Evolutionary conservation across 768 basidiomycete genomes (phyloP).

Genomic region (Rhodotorula toruloides): DNA sequence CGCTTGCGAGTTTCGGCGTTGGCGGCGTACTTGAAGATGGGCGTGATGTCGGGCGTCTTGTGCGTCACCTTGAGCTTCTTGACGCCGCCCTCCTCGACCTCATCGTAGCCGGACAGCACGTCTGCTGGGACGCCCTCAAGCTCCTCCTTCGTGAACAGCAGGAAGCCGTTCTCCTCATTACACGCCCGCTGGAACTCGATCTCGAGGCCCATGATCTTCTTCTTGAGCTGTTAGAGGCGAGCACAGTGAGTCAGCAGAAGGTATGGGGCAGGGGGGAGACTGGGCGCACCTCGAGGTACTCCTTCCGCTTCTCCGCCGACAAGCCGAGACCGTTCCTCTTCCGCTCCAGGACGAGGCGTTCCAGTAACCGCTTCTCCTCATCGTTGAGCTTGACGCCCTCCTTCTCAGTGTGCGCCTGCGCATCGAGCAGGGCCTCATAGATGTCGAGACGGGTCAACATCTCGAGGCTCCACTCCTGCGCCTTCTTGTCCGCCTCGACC

Average conservation of each 20-base stretch:
- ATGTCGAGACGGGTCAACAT: constrained; percentile 64
- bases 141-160: constrained; percentile 49
- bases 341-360: constrained; percentile 74
- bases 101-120: constrained; percentile 70
- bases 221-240: constrained; percentile 54
- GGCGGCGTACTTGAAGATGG: constrained; percentile 73
- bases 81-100: constrained; percentile 51
- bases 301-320: constrained; percentile 58
- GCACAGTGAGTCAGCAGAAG: background rate
- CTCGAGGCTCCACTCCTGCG: constrained; percentile 49
- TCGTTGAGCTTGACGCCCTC: constrained; percentile 57
- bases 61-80: constrained; percentile 58
- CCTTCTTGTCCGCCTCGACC: constrained; percentile 64
- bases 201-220: constrained; percentile 68
- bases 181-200: constrained; percentile 85
- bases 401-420: constrained; percentile 62
- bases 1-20: constrained; percentile 62
- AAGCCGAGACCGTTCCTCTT: constrained; percentile 72
- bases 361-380: constrained; percentile 71
- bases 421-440: constrained; percentile 63
- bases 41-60: constrained; percentile 77
- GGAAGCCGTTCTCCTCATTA: constrained; percentile 72
- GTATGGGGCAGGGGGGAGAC: background rate
- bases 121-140: constrained; percentile 74
- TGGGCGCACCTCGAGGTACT: constrained; percentile 50